Base-by-base conservation (phyloP, 495 filamentous ascomycete genomes). In the Cryomyces antarcticus region DNA sequence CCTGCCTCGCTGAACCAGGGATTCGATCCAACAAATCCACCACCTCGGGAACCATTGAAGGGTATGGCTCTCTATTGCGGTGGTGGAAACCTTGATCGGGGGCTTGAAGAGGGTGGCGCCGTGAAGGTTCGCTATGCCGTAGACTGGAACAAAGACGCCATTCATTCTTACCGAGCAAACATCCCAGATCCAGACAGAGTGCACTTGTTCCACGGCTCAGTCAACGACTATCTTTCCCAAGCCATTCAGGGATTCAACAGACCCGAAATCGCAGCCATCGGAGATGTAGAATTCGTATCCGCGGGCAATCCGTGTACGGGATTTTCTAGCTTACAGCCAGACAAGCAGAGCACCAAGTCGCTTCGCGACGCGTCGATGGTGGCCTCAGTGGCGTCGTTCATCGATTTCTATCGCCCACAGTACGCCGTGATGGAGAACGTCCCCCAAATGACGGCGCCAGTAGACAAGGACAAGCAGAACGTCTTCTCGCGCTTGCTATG, bases 391-490 rank as follows among this genome's bases (percentile, higher is more conserved):
- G 71, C 74, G 4, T 65, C 82, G 0, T 81, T 68, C 45, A 60
- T 85, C 4, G 82, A 86, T 45, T 63, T 84, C 10, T 85, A 80
- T 48, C 66, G 74, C 0, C 82, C 82, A 0, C 65, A 71, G 28
- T 84, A 80, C 53, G 78, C 71, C 10, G 36, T 86, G 0, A 61
- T 87, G 4, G 81, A 87, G 56, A 87, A 87, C 46, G 81, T 87
- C 0, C 49, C 65, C 4, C 57, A 50, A 1, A 80, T 87, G 57
- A 65, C 79, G 0, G 43, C 33, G 58, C 38, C 48, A 41, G 31
- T 53, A 49, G 11, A 51, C 56, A 33, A 55, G 57, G 11, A 57
- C 33, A 43, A 64, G 5, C 57, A 73, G 12, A 78, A 80, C 47
- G 65, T 78, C 2, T 72, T 82, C 36, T 72, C 75, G 4, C 77